Percentiles rank a stretch among this genome's conserved stretches.
phyloP scores from a whole-genome alignment of 495 filamentous ascomycete species.

The Tuber aestivum region DNA sequence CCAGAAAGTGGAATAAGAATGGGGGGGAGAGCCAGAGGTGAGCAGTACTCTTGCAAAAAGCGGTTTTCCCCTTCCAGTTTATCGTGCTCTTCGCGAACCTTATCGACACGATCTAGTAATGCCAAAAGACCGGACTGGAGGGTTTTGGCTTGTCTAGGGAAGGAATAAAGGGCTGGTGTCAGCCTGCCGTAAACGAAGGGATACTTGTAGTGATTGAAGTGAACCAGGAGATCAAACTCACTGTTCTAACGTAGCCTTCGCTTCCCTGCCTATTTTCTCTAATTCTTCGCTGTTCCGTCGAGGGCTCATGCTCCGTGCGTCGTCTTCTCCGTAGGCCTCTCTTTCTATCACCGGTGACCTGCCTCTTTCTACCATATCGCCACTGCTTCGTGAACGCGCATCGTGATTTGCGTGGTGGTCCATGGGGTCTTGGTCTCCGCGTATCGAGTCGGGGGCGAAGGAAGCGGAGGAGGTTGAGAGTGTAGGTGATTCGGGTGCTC shows the following conservation, averaged over 20 bases:
- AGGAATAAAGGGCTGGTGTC: conserved; percentile 4
- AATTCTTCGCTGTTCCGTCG: conserved; percentile 82
- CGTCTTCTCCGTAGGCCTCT: conserved; percentile 58
- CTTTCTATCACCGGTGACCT: conserved; percentile 35
- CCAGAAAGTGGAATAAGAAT: conserved; percentile 7
- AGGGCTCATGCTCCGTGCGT: conserved; percentile 92
- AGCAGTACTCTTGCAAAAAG: conserved; percentile 75
- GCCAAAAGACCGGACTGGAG: conserved; percentile 82
- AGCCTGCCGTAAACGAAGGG: conserved; percentile 17
- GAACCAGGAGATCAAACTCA: conserved; percentile 37
- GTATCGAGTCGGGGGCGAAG: conserved; percentile 35
- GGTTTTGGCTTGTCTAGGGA: conserved; percentile 69
- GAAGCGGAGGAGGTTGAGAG: conserved; percentile 37
- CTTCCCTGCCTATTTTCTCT: conserved; percentile 74
- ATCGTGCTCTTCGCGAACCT: conserved; percentile 87
- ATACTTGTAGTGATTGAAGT: background rate
- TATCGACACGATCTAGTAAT: conserved; percentile 85
- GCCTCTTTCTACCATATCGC: conserved; percentile 40
- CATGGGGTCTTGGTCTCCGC: conserved; percentile 40
- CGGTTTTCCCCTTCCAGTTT: conserved; percentile 92
- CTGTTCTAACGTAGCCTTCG: conserved; percentile 60
- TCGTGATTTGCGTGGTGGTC: conserved; percentile 12
- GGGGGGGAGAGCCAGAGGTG: conserved; percentile 12
- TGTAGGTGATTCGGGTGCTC: conserved; percentile 36
- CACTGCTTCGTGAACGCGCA: conserved; percentile 17